phyloP scores from a whole-genome alignment of 768 basidiomycete genomes.

The Tricholoma terreum region DNA sequence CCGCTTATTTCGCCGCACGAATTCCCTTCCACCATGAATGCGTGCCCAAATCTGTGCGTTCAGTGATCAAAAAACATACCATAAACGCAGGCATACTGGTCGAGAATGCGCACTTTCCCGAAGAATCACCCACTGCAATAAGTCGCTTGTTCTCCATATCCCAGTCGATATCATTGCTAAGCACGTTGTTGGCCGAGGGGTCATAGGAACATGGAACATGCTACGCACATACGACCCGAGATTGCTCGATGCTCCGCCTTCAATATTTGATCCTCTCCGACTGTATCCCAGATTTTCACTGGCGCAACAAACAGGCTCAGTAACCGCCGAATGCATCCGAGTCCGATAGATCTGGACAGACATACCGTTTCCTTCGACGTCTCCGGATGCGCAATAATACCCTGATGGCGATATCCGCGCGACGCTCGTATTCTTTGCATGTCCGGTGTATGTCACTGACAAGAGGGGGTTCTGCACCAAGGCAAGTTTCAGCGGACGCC shows the following conservation, averaged over 20 bases:
- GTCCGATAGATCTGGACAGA: neutral
- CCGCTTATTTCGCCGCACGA: conserved; percentile 87
- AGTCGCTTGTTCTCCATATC: conserved; percentile 97
- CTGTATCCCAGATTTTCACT: conserved; percentile 93
- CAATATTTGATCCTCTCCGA: conserved; percentile 77
- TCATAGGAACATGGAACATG: neutral
- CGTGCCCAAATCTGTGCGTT: conserved; percentile 68
- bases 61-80: neutral
- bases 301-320: neutral
- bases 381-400: conserved; percentile 93
- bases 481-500: conserved; percentile 2
- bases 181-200: neutral
- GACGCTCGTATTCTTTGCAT: conserved; percentile 81
- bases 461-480: conserved; percentile 58
- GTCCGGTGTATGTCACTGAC: conserved; percentile 69
- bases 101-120: conserved; percentile 62
- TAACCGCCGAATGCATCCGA: neutral
- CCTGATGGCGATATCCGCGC: conserved; percentile 92
- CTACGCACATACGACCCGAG: conserved; percentile 65
- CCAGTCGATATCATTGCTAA: conserved; percentile 92
- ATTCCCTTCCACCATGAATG: conserved; percentile 82
- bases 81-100: neutral
- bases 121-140: conserved; percentile 89
- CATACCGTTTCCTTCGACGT: conserved; percentile 76
- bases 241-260: conserved; percentile 80